These are phyloP conservation scores for Pezicula neosporulosa DNA, from an alignment of 2,329 filamentous ascomycete species.

Conservation along the genomic window DNA sequence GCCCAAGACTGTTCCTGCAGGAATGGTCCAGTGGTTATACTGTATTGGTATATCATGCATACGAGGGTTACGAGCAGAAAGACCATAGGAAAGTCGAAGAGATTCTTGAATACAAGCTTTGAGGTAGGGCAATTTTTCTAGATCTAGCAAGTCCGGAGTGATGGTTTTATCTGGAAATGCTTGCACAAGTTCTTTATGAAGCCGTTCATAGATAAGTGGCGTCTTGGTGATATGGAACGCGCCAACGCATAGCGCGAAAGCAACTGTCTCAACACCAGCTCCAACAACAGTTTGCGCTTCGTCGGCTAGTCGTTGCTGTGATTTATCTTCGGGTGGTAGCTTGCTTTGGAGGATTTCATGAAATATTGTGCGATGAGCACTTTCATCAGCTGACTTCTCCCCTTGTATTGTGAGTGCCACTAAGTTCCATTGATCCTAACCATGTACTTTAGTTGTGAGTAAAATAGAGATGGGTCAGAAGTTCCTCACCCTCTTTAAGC, in stretches of 20 bases:
- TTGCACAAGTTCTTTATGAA: slow-evolving; percentile 29
- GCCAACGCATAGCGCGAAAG: slow-evolving; percentile 25
- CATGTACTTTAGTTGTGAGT: neutral
- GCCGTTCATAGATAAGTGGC: slow-evolving; percentile 18
- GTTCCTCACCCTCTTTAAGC: neutral
- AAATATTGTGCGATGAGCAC: slow-evolving; percentile 6
- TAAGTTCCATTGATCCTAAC: neutral
- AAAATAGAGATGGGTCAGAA: neutral
- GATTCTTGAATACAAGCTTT: slow-evolving; percentile 4
- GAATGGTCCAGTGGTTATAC: slow-evolving; percentile 4
- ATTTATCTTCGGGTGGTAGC: slow-evolving; percentile 30
- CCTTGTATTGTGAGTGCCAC: neutral
- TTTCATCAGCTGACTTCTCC: neutral
- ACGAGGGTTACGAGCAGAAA: neutral
- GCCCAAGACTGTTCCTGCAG: slow-evolving; percentile 3
- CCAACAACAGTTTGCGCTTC: slow-evolving; percentile 27
- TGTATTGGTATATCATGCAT: neutral
- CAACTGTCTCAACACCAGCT: slow-evolving; percentile 32
- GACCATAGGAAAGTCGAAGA: slow-evolving; percentile 1
- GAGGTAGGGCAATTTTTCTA: slow-evolving; percentile 21
- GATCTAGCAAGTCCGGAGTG: slow-evolving; percentile 1
- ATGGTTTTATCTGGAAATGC: slow-evolving; percentile 3
- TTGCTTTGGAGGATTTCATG: slow-evolving; percentile 6
- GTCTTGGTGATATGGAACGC: slow-evolving; percentile 30
- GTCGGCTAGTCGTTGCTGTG: slow-evolving; percentile 21